Base-by-base conservation (phyloP, 768 basidiomycete genomes). In the Xerocomus spinulosus region DNA sequence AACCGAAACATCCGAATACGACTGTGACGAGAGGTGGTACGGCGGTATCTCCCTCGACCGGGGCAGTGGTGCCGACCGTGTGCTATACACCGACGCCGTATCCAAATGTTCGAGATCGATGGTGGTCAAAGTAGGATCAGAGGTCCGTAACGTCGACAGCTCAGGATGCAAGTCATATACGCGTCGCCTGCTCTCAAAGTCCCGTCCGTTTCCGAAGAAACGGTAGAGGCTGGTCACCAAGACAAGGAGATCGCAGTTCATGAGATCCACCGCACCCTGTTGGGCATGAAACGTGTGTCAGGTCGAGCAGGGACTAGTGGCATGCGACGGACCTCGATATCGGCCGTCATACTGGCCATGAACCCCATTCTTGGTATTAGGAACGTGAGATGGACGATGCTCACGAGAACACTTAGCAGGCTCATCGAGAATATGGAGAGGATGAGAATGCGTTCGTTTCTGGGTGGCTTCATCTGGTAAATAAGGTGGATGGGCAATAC, bases 211-310 rank as follows among this genome's bases (percentile, higher is more conserved):
- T 26, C 34, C 49, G 17, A 58, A 23, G 34, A 42, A 35, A 23
- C 46, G 50, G 30, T 52, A 46, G 37, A 58, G 9, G 5, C 15
- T 42, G 13, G 46, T 58, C n/a, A 58, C 52, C 20, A 60, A 34
- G 28, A 50, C 45, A 33, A 60, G 50, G 42, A 52, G 46, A 15
- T 60, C 43, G 37, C 59, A 55, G 15, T 50, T 39, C 34, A 48
- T 41, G 5, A 61, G 44, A 41, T 46, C 40, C 10, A 61, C 17
- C 5, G 46, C 48, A 46, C 53, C 50, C 59, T 61, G 26, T 47
- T 5, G 13, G 3, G 18, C 23, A 23, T 25, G 25, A 54, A 44
- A 35, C 40, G 3, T 3, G 42, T 44, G 32, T 45, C 38, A 21
- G 30, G 17, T 4, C 23, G 15, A 24, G 20, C 14, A 30, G 10